A percentile compares a stretch with the other conserved stretches of the same genome.
Conservation (phyloP, 2,329 filamentous ascomycete species). For the Simplicillium sp. region DNA sequence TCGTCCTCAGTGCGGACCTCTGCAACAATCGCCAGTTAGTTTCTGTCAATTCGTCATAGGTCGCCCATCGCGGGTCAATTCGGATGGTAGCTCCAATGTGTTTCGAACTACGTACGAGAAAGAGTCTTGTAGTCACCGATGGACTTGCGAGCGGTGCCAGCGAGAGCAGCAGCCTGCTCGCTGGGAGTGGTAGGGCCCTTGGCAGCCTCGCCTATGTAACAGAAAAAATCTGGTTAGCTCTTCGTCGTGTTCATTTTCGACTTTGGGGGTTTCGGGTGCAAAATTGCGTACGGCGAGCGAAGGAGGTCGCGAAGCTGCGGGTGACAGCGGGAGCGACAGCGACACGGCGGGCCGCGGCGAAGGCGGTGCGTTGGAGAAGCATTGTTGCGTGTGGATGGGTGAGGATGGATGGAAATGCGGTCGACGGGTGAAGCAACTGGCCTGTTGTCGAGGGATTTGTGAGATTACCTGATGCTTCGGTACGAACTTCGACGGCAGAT, state of each 20-base stretch:
- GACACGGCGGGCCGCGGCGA: conserved; percentile 49
- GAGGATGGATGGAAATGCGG: conserved; percentile 11
- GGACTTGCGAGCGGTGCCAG: conserved; percentile 32
- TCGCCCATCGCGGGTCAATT: background rate
- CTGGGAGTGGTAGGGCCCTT: conserved; percentile 22
- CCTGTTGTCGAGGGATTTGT: conserved; percentile 36
- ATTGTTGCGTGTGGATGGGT: conserved; percentile 27
- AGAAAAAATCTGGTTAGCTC: conserved; percentile 1
- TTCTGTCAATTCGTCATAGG: background rate
- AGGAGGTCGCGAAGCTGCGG: conserved; percentile 51
- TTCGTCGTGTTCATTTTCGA: background rate
- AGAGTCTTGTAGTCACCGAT: conserved; percentile 35
- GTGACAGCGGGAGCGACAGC: conserved; percentile 43
- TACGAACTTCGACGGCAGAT: conserved; percentile 20
- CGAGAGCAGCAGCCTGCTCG: conserved; percentile 25
- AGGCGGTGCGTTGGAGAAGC: conserved; percentile 56
- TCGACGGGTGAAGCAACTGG: conserved; percentile 13
- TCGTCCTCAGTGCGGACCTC: conserved; percentile 79
- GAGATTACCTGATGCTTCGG: conserved; percentile 33
- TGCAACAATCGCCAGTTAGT: conserved; percentile 29
- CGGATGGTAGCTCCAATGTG: too few species aligned
- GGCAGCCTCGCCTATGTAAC: conserved; percentile 24
- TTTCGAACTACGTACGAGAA: conserved; percentile 30
- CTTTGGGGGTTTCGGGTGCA: background rate
- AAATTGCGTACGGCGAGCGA: conserved; percentile 46